Evolutionary conservation across 1,284 basidiomycete genomes (phyloP), one percentile per base, ranked within the genome.

Genomic region (Fistulina hepatica): DNA sequence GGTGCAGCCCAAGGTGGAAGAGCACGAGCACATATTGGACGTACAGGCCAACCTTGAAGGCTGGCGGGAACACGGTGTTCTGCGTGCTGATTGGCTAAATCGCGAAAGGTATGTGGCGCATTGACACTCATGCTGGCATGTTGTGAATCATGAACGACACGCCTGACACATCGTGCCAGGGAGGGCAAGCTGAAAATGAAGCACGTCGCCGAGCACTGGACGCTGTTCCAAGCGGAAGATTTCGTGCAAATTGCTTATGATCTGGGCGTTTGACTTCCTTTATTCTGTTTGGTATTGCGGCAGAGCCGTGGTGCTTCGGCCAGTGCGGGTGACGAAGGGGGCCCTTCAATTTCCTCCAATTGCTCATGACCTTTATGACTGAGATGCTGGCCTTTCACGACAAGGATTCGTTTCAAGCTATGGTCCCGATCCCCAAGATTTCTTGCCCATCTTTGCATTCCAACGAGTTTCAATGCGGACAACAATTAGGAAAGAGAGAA

Each of bases 181-280:
- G 55, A 60, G 37, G 73, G 73, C 31, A 70, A 63, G 48, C 54
- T 54, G 39, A 68, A 74, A 52, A 73, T 76, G 63, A 53, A 52
- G 16, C 48, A 60, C 46, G 48, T 76, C 27, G 50, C 62, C 27
- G 55, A 54, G 9, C 49, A 59, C 40, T 76, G 72, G 72, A 51
- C 54, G 22, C 60, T 52, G 12, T 51, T 76, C 46, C 58, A 55
- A 39, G 53, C 67, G 2, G 50, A 58, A 13, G 68, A 75, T 42
- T 73, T 76, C 47, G 52, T 71, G 34, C 51, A 51, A 26, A 54
- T 73, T 54, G 75, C 76, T 48, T 56, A 52, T 35, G 65, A 58
- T 44, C 61, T 75, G 41, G 67, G 63, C 33, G 69, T 74, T 39
- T 74, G 54, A 71, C 26, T n/a, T n/a, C n/a, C n/a, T n/a, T n/a